Base-by-base conservation (phyloP, 768 basidiomycete species). In the Collybia sordida region DNA sequence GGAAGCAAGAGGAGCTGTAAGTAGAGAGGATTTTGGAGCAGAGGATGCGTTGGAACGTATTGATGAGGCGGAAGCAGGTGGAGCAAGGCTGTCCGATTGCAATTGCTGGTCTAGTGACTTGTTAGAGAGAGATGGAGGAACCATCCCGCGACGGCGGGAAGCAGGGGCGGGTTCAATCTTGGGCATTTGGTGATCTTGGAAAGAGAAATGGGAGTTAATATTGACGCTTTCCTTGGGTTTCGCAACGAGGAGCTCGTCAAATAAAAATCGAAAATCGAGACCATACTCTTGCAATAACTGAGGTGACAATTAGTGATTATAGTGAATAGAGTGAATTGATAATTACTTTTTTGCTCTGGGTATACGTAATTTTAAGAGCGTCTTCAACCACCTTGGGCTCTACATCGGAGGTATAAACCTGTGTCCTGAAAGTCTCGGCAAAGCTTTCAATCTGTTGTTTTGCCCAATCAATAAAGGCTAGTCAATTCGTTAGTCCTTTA, bases 391-490 rank as follows among this genome's bases (percentile, higher is more conserved):
- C 81, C 42, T 79, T 70, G 6, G 77, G 71, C 42, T 88, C 86
- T 3, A 86, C 79, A 56, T 92, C 92, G 4, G 87, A 84, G 21
- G 85, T 86, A 65, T 92, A 96, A 0, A 98, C 94, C 63, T 98
- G 97, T 52, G 86, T 89, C 46, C 87, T 75, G 69, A 98, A 98
- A 62, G 86, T 86, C 44, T 85, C 84, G 2, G 86, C 88, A 63
- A 89, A 98, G 18, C 76, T 70, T 61, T 92, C 86, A 25, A 98
- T 80, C 64, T 93, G 88, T 51, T 80, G 78, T 65, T 86, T 93
- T 0, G 93, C 88, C 97, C 97, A 99, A 37, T 92, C 86, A 18
- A 98, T 89, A 60, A 98, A 94, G 8, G 88, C 97, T 98, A 57
- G n/a, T 22, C 31, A 28, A 41, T 22, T 36, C 42, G 28, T 54